These are phyloP conservation scores for Trichoderma endophyticum DNA, from an alignment of 2,329 filamentous ascomycete species.

Conservation along the genomic window DNA sequence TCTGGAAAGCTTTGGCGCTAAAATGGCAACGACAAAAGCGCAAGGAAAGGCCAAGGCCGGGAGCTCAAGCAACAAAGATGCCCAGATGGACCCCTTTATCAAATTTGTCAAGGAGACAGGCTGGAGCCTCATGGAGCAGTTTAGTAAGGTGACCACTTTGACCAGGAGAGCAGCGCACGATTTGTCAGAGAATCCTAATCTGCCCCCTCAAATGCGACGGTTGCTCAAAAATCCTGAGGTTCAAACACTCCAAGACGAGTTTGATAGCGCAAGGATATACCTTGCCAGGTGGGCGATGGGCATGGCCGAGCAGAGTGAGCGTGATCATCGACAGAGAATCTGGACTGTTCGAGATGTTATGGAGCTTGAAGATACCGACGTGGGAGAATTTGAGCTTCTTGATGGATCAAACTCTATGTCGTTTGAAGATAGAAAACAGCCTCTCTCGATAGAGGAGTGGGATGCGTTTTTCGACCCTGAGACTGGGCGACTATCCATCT, in stretches of 20 bases:
- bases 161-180: conserved; percentile 89
- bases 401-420: conserved; percentile 74
- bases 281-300: conserved; percentile 98
- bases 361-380: conserved; percentile 89
- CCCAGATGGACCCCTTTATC: conserved; percentile 84
- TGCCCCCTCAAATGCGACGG: conserved; percentile 83
- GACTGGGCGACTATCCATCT: conserved; percentile 73
- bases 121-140: conserved; percentile 95
- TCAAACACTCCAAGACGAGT: conserved; percentile 92
- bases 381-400: conserved; percentile 93
- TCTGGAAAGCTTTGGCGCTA: conserved; percentile 71
- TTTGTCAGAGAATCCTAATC: conserved; percentile 82
- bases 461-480: conserved; percentile 77
- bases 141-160: conserved; percentile 96
- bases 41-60: conserved; percentile 30
- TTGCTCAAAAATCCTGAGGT: conserved; percentile 90
- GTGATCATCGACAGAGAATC: conserved; percentile 78
- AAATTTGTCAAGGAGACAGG: conserved; percentile 92
- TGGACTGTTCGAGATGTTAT: conserved; percentile 93
- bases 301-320: conserved; percentile 93
- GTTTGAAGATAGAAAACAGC: conserved; percentile 71
- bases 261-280: conserved; percentile 92
- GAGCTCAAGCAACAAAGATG: conserved; percentile 52
- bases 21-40: conserved; percentile 39
- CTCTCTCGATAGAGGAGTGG: conserved; percentile 83